Conservation (phyloP, 2,329 filamentous ascomycete genomes). For the Sporothrix mexicana region DNA sequence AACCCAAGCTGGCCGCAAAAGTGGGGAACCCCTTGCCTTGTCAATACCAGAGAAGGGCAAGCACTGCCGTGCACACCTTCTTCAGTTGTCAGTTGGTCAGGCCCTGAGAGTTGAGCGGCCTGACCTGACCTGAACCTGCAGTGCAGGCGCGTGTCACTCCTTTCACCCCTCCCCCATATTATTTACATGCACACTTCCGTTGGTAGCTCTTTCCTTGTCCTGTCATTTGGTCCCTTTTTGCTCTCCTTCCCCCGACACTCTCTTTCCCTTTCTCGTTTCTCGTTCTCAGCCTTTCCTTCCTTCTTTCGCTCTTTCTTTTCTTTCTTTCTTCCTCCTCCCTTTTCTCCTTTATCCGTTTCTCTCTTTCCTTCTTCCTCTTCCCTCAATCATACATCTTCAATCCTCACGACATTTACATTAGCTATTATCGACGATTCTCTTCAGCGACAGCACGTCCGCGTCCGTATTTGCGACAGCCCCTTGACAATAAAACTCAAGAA, state of each 20-base stretch:
- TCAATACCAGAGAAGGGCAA: background rate
- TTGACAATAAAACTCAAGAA: background rate
- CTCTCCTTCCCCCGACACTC: slow-evolving; percentile 17
- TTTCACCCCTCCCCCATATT: slow-evolving; percentile 28
- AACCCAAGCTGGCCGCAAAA: slow-evolving; percentile 20
- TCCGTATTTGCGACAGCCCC: background rate
- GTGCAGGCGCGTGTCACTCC: background rate
- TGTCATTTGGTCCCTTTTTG: background rate
- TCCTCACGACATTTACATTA: slow-evolving; percentile 5
- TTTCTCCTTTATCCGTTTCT: background rate
- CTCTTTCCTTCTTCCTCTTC: background rate
- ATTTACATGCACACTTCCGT: slow-evolving; percentile 17
- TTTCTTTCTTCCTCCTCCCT: background rate
- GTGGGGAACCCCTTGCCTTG: slow-evolving; percentile 28
- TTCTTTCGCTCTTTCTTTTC: background rate
- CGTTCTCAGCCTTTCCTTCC: slow-evolving; percentile 3
- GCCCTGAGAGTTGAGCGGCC: too few relatives aligned
- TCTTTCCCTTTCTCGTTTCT: slow-evolving; percentile 4
- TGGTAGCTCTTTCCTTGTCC: background rate
- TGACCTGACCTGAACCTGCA: background rate
- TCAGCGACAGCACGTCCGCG: background rate
- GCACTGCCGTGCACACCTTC: too few relatives aligned
- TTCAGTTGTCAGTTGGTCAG: background rate
- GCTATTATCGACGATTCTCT: background rate
- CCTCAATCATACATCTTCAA: background rate